These are phyloP conservation scores for Pogostemon cablin DNA, from an alignment of 257 asterid genomes.

Conservation along the genomic window DNA sequence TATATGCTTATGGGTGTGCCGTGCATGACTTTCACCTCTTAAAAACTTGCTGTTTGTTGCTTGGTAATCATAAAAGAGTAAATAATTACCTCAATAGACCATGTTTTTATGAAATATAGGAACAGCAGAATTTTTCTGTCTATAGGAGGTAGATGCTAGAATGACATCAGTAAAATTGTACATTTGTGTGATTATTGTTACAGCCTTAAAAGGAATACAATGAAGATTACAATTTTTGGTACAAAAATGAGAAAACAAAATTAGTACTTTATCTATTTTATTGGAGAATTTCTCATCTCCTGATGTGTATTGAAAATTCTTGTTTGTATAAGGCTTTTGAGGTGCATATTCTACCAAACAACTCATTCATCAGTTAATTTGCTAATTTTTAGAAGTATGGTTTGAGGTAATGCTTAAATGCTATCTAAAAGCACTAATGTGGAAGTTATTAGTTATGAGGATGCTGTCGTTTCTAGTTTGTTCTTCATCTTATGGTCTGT, in stretches of 20 bases:
- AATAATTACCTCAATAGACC: slow-evolving; percentile 6
- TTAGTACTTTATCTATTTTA: background rate
- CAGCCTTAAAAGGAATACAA: background rate
- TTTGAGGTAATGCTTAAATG: slow-evolving; percentile 3
- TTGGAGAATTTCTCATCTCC: background rate
- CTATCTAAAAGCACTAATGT: slow-evolving; percentile 19
- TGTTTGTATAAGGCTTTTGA: background rate
- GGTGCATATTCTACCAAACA: background rate
- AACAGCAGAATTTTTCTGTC: background rate
- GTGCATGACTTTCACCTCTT: background rate
- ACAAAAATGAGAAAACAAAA: background rate
- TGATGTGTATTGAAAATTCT: background rate
- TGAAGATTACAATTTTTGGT: background rate
- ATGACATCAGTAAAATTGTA: slow-evolving; percentile 5
- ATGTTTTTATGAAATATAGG: background rate
- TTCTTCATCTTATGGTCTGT: background rate
- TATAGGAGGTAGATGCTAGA: background rate
- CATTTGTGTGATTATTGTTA: background rate
- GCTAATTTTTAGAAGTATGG: background rate
- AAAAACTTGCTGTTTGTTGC: slow-evolving; percentile 1
- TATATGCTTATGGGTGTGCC: background rate
- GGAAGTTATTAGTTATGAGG: background rate
- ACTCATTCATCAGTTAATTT: background rate
- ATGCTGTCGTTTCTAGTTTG: slow-evolving; percentile 3
- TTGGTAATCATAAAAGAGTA: background rate